Percentiles rank a stretch among this genome's conserved stretches.
These are phyloP conservation scores for Hirschioporus abietinus DNA, from an alignment of 768 basidiomycete genomes.

Conservation along the genomic window DNA sequence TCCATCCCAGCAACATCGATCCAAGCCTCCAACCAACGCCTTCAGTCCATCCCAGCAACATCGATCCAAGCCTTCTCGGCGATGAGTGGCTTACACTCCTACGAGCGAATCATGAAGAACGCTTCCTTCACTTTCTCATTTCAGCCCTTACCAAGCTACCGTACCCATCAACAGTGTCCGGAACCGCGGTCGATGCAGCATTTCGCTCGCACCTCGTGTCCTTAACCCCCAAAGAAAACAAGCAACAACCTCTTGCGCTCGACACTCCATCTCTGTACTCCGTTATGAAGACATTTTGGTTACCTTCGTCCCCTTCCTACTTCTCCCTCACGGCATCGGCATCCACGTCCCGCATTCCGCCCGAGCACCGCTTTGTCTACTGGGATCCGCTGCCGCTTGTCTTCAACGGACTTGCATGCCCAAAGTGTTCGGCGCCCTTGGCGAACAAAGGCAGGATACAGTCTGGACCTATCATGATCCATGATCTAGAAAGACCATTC, in stretches of 20 bases:
- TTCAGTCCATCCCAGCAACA: constrained; percentile 24
- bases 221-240: constrained; percentile 38
- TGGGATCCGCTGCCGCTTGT: constrained; percentile 84
- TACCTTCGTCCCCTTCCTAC: constrained; percentile 73
- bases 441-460: constrained; percentile 67
- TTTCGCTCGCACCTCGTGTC: constrained; percentile 77
- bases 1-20: constrained; percentile 31
- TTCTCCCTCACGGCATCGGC: constrained; percentile 65
- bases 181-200: constrained; percentile 66
- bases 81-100: constrained; percentile 28
- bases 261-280: constrained; percentile 69
- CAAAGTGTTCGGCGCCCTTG: constrained; percentile 54
- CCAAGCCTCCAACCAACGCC: constrained; percentile 16
- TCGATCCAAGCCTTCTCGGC: constrained; percentile 42
- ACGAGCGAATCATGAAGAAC: constrained; percentile 23
- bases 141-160: constrained; percentile 41
- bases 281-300: constrained; percentile 78
- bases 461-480: constrained; percentile 70
- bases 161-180: constrained; percentile 55
- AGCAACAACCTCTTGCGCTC: constrained; percentile 25
- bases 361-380: constrained; percentile 73
- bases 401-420: constrained; percentile 77
- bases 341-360: constrained; percentile 58
- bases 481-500: constrained; percentile 76
- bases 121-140: constrained; percentile 44